These are phyloP conservation scores for Neurospora pannonica DNA, from an alignment of 495 filamentous ascomycete species.

Conservation along the genomic window DNA sequence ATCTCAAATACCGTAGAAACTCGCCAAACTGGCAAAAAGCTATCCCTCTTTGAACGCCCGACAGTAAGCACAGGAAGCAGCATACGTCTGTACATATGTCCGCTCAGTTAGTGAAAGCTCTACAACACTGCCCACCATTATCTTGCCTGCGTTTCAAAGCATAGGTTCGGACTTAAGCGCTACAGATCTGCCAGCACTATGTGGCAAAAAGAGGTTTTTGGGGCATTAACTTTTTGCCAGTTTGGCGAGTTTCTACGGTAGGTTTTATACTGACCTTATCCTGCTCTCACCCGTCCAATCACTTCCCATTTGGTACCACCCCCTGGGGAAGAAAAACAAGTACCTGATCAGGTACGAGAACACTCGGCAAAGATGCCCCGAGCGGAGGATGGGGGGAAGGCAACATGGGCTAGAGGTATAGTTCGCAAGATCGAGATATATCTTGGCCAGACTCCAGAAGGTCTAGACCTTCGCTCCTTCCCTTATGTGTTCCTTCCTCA, in stretches of 20 bases:
- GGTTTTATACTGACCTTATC: slow-evolving; percentile 9
- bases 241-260: too few relatives aligned
- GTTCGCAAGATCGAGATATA: not conserved
- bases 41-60: too few relatives aligned
- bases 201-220: too few relatives aligned
- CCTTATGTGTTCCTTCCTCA: not conserved
- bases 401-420: not conserved
- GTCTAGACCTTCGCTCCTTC: slow-evolving; percentile 16
- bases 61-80: too few relatives aligned
- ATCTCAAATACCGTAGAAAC: slow-evolving; percentile 5
- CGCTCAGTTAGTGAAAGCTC: too few relatives aligned
- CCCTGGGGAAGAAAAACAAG: not conserved
- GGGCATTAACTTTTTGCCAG: too few relatives aligned
- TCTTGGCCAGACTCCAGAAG: slow-evolving; percentile 2
- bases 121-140: too few relatives aligned
- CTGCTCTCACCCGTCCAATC: slow-evolving; percentile 6
- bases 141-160: too few relatives aligned
- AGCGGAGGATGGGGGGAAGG: not conserved
- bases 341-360: not conserved
- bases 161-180: too few relatives aligned
- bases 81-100: too few relatives aligned
- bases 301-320: slow-evolving; percentile 9
- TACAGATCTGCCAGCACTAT: too few relatives aligned
- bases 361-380: not conserved
- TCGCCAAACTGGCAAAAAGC: too few relatives aligned